A percentile compares a stretch with the other conserved stretches of the same genome.
Conservation (phyloP, 306 rosid species). For the Abrus pulchellus region DNA sequence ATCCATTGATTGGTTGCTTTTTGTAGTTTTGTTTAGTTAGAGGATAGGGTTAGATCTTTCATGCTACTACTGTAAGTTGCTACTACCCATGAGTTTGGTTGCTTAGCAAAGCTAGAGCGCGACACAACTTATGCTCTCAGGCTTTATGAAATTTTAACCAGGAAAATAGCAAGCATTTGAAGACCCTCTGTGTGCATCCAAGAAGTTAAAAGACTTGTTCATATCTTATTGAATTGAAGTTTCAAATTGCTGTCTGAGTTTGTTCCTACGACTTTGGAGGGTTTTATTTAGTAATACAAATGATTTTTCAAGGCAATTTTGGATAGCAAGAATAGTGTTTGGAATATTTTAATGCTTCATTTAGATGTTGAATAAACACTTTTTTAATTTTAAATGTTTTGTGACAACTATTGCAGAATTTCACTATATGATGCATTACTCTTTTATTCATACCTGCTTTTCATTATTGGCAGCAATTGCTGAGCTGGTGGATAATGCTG, state of each 20-base stretch:
- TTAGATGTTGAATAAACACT: slow-evolving; percentile 26
- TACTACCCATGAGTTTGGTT: slow-evolving; percentile 35
- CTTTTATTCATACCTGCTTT: slow-evolving; percentile 21
- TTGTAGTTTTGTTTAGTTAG: neutral
- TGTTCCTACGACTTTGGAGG: neutral
- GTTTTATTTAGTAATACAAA: slow-evolving; percentile 3
- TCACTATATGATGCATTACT: slow-evolving; percentile 11
- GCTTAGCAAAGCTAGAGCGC: slow-evolving; percentile 30
- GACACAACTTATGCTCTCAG: slow-evolving; percentile 28
- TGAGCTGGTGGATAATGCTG: slow-evolving; percentile 95
- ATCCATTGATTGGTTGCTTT: slow-evolving; percentile 1
- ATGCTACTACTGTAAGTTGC: neutral
- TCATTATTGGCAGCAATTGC: slow-evolving; percentile 82
- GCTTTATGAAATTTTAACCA: slow-evolving; percentile 14
- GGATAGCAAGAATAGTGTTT: slow-evolving; percentile 9
- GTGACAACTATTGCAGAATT: slow-evolving; percentile 16
- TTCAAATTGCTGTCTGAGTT: slow-evolving; percentile 9
- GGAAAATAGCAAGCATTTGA: slow-evolving; percentile 8
- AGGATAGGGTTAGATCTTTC: neutral
- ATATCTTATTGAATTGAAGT: slow-evolving; percentile 24
- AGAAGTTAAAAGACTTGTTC: slow-evolving; percentile 2
- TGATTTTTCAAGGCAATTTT: slow-evolving; percentile 23
- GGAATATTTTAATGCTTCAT: slow-evolving; percentile 29
- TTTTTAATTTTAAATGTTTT: slow-evolving; percentile 18
- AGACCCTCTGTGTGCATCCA: slow-evolving; percentile 17